Percentiles rank a stretch among this genome's conserved stretches.
Conservation (phyloP, 768 basidiomycete species). For the Tricholomella constricta region DNA sequence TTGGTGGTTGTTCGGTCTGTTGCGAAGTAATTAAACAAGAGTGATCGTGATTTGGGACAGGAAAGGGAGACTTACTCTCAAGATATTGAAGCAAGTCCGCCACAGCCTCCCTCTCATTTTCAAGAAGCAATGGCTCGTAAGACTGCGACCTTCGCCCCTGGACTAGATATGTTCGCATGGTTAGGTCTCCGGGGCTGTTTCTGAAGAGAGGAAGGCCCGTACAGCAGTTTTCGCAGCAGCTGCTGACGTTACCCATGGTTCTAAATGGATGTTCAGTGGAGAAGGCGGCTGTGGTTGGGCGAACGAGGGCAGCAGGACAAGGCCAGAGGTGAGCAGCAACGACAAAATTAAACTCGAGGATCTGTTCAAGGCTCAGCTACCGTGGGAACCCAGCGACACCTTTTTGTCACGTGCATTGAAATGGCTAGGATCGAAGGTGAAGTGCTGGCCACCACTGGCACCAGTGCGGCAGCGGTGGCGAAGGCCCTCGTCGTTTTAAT, state of each 20-base stretch:
- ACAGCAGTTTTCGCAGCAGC: conserved; percentile 88
- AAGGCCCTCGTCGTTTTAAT: no score
- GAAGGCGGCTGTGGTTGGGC: conserved; percentile 9
- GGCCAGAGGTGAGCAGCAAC: conserved; percentile 16
- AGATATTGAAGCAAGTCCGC: conserved; percentile 96
- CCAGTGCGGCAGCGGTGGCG: no score
- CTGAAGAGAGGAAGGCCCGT: conserved; percentile 31
- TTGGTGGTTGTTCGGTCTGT: conserved; percentile 97
- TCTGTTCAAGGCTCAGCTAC: conserved; percentile 8
- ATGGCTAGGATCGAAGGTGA: no score
- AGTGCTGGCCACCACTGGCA: no score
- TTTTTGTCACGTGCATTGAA: not conserved
- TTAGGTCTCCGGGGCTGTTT: conserved; percentile 20
- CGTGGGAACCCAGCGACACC: conserved; percentile 13
- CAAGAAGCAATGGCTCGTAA: conserved; percentile 83
- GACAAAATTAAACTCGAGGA: conserved; percentile 22
- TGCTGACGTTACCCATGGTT: conserved; percentile 74
- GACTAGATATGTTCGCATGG: conserved; percentile 44
- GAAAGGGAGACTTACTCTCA: conserved; percentile 70
- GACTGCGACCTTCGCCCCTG: conserved; percentile 81
- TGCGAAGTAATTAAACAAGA: conserved; percentile 7
- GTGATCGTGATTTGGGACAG: conserved; percentile 5
- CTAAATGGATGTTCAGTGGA: not conserved
- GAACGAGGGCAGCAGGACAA: conserved; percentile 14
- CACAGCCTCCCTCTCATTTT: conserved; percentile 97